Evolutionary conservation across 2,329 filamentous ascomycete genomes (phyloP).

Genomic region (Thielaviopsis populi): DNA sequence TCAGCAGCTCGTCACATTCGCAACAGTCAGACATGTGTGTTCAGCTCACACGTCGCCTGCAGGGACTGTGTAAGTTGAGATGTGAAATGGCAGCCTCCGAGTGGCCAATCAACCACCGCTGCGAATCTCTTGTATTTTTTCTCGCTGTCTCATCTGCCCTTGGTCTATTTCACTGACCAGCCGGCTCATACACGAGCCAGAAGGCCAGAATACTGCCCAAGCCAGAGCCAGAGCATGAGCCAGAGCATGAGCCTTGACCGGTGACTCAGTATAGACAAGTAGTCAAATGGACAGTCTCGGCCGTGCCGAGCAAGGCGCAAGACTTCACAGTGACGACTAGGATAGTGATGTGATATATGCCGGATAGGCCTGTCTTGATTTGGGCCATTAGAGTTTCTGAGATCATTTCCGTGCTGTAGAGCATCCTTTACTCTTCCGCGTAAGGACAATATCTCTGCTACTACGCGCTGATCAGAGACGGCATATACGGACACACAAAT

Average conservation of each 20-base stretch:
- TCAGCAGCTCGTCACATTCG: conserved; percentile 26
- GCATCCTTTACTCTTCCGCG: too few species aligned
- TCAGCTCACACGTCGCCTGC: too few species aligned
- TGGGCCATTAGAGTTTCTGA: too few species aligned
- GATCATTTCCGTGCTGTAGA: too few species aligned
- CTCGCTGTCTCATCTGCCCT: background rate
- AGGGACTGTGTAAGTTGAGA: background rate
- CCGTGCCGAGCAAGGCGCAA: background rate
- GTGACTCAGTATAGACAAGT: background rate
- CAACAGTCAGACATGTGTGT: too few species aligned
- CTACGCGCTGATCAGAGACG: too few species aligned
- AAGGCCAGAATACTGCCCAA: too few species aligned
- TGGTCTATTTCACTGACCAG: too few species aligned
- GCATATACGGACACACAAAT: too few species aligned
- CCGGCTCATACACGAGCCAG: too few species aligned
- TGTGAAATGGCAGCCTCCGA: background rate
- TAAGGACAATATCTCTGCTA: too few species aligned
- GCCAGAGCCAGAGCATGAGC: too few species aligned
- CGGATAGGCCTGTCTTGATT: background rate
- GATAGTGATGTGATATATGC: background rate
- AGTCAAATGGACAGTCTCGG: background rate
- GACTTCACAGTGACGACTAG: background rate
- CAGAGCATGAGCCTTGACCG: background rate
- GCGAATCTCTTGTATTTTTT: background rate
- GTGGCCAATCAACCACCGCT: background rate